These are phyloP conservation scores for Agroathelia rolfsii DNA, from an alignment of 1,284 basidiomycete genomes.

Conservation along the genomic window DNA sequence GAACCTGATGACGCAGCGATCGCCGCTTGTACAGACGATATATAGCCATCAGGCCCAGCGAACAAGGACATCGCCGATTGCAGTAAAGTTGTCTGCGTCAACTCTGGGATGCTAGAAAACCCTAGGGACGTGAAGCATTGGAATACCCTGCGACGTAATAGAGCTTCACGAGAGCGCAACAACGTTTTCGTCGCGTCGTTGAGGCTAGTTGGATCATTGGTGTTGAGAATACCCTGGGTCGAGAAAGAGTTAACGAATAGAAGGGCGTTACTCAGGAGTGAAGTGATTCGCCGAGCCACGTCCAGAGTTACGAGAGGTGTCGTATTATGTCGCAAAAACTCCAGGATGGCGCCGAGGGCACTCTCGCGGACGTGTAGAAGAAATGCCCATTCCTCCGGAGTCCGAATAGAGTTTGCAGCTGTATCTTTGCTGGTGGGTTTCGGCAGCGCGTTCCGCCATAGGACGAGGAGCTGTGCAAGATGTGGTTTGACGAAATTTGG, in stretches of 20 bases:
- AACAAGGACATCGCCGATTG: conserved; percentile 80
- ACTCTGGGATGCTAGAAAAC: conserved; percentile 70
- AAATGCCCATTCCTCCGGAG: conserved; percentile 82
- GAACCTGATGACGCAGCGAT: conserved; percentile 83
- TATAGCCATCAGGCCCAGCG: conserved; percentile 73
- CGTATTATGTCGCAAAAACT: conserved; percentile 79
- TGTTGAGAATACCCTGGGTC: conserved; percentile 35
- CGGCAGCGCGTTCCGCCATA: conserved; percentile 95
- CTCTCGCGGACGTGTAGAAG: conserved; percentile 86
- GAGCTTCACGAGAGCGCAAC: conserved; percentile 73
- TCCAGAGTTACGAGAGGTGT: conserved; percentile 79
- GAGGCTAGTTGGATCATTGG: conserved; percentile 37
- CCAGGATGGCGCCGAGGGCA: conserved; percentile 81
- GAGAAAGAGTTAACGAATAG: conserved; percentile 74
- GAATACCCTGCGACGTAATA: conserved; percentile 78
- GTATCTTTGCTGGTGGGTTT: conserved; percentile 88
- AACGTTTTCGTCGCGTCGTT: conserved; percentile 33
- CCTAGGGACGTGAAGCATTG: conserved; percentile 86
- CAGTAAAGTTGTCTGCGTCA: conserved; percentile 73
- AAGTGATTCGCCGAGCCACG: conserved; percentile 80
- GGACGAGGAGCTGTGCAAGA: conserved; percentile 83
- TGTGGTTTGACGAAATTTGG: conserved; percentile 90
- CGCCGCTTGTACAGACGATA: conserved; percentile 83
- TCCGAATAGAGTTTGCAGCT: conserved; percentile 47
- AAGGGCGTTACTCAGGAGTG: conserved; percentile 84